Evolutionary conservation across 2,329 filamentous ascomycete genomes (phyloP).

Genomic region (Coleophoma cylindrospora): DNA sequence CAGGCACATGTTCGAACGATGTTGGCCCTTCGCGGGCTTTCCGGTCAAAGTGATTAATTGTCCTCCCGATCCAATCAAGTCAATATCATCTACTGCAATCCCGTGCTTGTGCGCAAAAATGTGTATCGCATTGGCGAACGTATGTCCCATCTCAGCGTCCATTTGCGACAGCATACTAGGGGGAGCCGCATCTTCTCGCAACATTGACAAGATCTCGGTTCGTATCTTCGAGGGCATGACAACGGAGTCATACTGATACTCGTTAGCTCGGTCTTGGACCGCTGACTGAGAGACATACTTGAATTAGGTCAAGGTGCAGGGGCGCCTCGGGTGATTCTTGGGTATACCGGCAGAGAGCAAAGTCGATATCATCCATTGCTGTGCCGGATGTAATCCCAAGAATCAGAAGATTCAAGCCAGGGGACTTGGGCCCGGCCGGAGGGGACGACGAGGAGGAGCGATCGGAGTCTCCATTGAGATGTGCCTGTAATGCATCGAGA

Average conservation of each 20-base stretch:
- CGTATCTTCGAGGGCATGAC: slow-evolving; percentile 27
- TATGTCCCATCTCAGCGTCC: slow-evolving; percentile 27
- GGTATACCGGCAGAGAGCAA: slow-evolving; percentile 26
- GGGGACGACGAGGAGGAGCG: slow-evolving; percentile 16
- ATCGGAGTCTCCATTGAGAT: slow-evolving; percentile 17
- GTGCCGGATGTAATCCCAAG: slow-evolving; percentile 25
- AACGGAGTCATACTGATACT: slow-evolving; percentile 24
- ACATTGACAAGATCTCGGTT: slow-evolving; percentile 25
- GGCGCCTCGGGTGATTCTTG: slow-evolving; percentile 25
- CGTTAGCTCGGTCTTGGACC: neutral
- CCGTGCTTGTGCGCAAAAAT: slow-evolving; percentile 24
- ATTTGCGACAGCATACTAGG: slow-evolving; percentile 28
- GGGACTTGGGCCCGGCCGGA: slow-evolving; percentile 11
- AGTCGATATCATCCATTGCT: slow-evolving; percentile 28
- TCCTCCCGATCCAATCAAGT: slow-evolving; percentile 25
- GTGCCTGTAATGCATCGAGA: slow-evolving; percentile 24
- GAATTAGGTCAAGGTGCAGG: slow-evolving; percentile 21
- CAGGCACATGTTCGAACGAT: slow-evolving; percentile 26
- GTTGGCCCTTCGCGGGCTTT: slow-evolving; percentile 22
- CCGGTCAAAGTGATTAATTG: slow-evolving; percentile 24
- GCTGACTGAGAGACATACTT: slow-evolving; percentile 12
- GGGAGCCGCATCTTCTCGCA: slow-evolving; percentile 25
- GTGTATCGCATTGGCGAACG: slow-evolving; percentile 25
- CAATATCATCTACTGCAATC: slow-evolving; percentile 24
- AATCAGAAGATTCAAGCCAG: slow-evolving; percentile 22